Evolutionary conservation across 768 basidiomycete genomes (phyloP).

Genomic region (Dioszegia crocea): DNA sequence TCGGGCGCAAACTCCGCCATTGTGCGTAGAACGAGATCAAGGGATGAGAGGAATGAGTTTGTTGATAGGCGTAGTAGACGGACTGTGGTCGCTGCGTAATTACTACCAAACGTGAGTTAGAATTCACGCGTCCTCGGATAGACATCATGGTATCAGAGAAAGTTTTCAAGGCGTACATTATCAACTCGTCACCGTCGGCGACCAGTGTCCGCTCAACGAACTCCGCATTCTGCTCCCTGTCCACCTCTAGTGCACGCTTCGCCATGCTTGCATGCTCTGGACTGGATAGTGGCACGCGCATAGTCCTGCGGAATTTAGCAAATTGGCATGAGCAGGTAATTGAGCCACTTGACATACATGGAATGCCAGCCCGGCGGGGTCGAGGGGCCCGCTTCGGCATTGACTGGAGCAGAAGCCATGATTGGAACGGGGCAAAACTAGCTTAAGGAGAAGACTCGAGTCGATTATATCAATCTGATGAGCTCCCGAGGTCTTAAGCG

Average conservation of each 20-base stretch:
- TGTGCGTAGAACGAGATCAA: slow-evolving; percentile 78
- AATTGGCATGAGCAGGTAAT: neutral
- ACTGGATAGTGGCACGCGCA: slow-evolving; percentile 74
- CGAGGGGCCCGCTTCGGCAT: slow-evolving; percentile 19
- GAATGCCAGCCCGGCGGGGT: slow-evolving; percentile 16
- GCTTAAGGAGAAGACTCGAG: too few species aligned
- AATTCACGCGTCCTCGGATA: too few species aligned
- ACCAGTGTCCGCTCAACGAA: slow-evolving; percentile 69
- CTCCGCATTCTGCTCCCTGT: slow-evolving; percentile 74
- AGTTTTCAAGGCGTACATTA: too few species aligned
- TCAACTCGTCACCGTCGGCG: slow-evolving; percentile 64
- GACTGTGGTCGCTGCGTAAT: slow-evolving; percentile 61
- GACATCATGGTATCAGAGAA: too few species aligned
- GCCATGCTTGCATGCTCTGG: slow-evolving; percentile 73
- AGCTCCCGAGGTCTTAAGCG: too few species aligned
- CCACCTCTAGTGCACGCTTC: slow-evolving; percentile 78
- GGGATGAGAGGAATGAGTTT: slow-evolving; percentile 84
- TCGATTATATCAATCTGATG: too few species aligned
- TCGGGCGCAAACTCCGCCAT: slow-evolving; percentile 73
- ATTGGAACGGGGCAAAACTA: too few species aligned
- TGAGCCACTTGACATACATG: neutral
- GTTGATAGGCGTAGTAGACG: slow-evolving; percentile 76
- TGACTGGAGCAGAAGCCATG: slow-evolving; percentile 1
- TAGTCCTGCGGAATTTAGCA: slow-evolving; percentile 51
- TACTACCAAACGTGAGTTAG: slow-evolving; percentile 65